These are phyloP conservation scores for Apiotrichum sp. DNA, from an alignment of 1,284 basidiomycete genomes.

Conservation along the genomic window DNA sequence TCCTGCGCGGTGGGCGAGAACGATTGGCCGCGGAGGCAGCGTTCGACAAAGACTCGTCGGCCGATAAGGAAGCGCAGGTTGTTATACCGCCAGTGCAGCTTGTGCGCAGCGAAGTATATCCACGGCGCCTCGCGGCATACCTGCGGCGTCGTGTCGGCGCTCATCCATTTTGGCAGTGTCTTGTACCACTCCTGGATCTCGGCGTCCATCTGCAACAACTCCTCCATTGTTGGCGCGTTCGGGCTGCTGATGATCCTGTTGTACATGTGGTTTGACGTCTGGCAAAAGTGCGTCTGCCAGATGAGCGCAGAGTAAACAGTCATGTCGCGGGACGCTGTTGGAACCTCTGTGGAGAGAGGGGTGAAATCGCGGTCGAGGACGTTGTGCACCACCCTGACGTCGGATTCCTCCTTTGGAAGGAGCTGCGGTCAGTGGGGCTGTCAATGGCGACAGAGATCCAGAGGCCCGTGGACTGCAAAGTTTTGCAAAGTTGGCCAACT, in stretches of 20 bases:
- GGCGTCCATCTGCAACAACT: constrained; percentile 18
- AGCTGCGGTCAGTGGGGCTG: constrained; percentile 5
- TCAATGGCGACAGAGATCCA: no score
- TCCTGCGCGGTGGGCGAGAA: background rate
- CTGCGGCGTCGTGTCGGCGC: background rate
- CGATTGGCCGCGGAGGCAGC: constrained; percentile 13
- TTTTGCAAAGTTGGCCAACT: background rate
- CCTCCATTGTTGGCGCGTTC: background rate
- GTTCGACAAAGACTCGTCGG: constrained; percentile 20
- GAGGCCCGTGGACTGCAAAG: no score
- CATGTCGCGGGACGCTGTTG: constrained; percentile 6
- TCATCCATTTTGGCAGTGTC: constrained; percentile 16
- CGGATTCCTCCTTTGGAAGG: constrained; percentile 17
- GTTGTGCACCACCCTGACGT: constrained; percentile 18
- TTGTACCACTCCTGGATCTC: constrained; percentile 12
- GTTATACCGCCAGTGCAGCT: constrained; percentile 25
- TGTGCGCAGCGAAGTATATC: constrained; percentile 22
- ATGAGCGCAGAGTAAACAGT: constrained; percentile 22
- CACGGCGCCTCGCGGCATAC: constrained; percentile 16
- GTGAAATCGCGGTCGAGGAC: constrained; percentile 19
- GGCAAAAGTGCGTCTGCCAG: constrained; percentile 17
- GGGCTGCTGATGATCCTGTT: constrained; percentile 17
- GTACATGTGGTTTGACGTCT: constrained; percentile 17
- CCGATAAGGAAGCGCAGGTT: constrained; percentile 24
- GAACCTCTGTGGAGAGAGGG: constrained; percentile 8